Conservation (phyloP, 108 stramenopile species). For the Pseudonitzschia delicatissima region DNA sequence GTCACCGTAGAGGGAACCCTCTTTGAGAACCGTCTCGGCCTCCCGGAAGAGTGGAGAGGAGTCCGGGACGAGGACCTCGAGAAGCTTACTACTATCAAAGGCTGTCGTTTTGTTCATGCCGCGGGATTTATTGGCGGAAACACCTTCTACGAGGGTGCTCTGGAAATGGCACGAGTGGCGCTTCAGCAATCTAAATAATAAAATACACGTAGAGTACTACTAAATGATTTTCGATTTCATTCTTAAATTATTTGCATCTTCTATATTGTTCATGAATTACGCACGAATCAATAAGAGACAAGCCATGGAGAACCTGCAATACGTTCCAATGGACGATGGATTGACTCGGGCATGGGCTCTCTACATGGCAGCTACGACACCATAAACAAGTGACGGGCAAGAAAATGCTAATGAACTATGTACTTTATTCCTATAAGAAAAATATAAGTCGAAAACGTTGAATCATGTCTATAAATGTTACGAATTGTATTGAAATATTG, state of each 20-base stretch:
- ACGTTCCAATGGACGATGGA: not conserved
- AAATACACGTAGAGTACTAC: too few relatives aligned
- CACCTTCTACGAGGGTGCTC: constrained; percentile 87
- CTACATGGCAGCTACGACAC: not conserved
- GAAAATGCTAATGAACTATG: too few relatives aligned
- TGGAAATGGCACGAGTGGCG: constrained; percentile 87
- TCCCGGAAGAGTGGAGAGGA: constrained; percentile 95
- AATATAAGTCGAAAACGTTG: too few relatives aligned
- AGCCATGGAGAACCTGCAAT: not conserved
- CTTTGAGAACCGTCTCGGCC: constrained; percentile 85
- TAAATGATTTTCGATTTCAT: too few relatives aligned
- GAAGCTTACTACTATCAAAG: constrained; percentile 74
- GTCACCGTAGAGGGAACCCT: constrained; percentile 90
- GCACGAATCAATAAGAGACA: too few relatives aligned
- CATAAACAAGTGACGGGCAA: too few relatives aligned
- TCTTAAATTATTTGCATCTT: too few relatives aligned
- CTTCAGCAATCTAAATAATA: constrained; percentile 28
- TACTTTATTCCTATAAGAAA: too few relatives aligned
- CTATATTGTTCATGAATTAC: too few relatives aligned
- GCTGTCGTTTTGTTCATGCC: constrained; percentile 92
- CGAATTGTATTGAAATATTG: too few relatives aligned
- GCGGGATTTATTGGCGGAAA: constrained; percentile 99
- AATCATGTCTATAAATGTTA: too few relatives aligned
- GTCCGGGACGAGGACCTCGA: constrained; percentile 88
- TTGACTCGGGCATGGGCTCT: constrained; percentile 1